These are phyloP conservation scores for Ogataea methylovora DNA, from an alignment of 805 yeast genomes.

Conservation along the genomic window DNA sequence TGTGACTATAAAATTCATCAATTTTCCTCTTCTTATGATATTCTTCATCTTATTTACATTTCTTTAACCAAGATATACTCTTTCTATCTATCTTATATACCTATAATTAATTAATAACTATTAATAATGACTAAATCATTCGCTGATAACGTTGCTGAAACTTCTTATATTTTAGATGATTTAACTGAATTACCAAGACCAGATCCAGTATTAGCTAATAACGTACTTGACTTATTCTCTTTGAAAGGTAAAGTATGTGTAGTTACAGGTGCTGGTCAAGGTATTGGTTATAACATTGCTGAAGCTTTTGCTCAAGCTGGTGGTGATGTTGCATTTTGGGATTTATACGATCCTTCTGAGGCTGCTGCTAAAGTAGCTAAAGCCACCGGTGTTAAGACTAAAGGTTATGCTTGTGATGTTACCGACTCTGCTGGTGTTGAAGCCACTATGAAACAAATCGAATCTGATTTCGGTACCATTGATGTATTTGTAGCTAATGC, in stretches of 20 bases:
- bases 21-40: too few relatives aligned
- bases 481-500: slow-evolving; percentile 37
- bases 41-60: too few relatives aligned
- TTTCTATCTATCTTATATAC: too few relatives aligned
- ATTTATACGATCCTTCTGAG: slow-evolving; percentile 27
- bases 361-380: slow-evolving; percentile 32
- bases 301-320: slow-evolving; percentile 38
- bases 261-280: slow-evolving; percentile 34
- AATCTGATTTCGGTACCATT: slow-evolving; percentile 30
- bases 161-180: slow-evolving; percentile 12
- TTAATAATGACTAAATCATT: slow-evolving; percentile 11
- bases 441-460: slow-evolving; percentile 22
- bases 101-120: too few relatives aligned
- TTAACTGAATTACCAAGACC: slow-evolving; percentile 36
- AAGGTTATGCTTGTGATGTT: slow-evolving; percentile 23
- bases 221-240: slow-evolving; percentile 35
- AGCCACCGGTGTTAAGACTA: slow-evolving; percentile 21
- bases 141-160: slow-evolving; percentile 11
- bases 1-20: too few relatives aligned
- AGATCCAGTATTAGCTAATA: slow-evolving; percentile 44
- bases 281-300: slow-evolving; percentile 33
- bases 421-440: slow-evolving; percentile 24
- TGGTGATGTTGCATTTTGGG: slow-evolving; percentile 36
- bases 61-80: too few relatives aligned
- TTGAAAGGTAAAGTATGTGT: slow-evolving; percentile 35